These are phyloP conservation scores for Ramaria sp. DNA, from an alignment of 768 basidiomycete genomes.

Conservation along the genomic window DNA sequence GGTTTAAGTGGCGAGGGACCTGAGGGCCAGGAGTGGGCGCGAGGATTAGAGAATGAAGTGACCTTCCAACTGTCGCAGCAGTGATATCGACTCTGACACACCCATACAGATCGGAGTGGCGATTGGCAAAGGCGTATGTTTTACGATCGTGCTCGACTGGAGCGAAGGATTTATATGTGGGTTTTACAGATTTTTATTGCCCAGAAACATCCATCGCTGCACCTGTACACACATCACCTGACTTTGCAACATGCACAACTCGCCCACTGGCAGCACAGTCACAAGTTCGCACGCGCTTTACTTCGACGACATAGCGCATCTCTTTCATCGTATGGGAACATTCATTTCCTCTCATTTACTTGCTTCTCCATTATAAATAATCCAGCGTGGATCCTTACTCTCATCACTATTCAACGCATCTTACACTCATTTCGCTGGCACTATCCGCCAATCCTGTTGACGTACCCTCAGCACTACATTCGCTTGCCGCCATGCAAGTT, in stretches of 20 bases:
- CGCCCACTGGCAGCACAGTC: slow-evolving; percentile 37
- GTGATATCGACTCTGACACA: background rate
- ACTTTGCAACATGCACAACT: slow-evolving; percentile 53
- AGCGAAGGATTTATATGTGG: background rate
- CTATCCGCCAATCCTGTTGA: slow-evolving; percentile 7
- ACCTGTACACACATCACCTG: slow-evolving; percentile 47
- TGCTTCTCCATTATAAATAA: slow-evolving; percentile 15
- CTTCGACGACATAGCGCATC: slow-evolving; percentile 41
- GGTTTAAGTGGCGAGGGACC: slow-evolving; percentile 24
- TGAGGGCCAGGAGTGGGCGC: slow-evolving; percentile 32
- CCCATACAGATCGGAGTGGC: slow-evolving; percentile 44
- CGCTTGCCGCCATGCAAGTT: slow-evolving; percentile 7
- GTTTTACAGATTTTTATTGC: slow-evolving; percentile 8
- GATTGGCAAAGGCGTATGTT: slow-evolving; percentile 51
- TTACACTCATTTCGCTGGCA: slow-evolving; percentile 35
- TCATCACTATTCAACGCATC: slow-evolving; percentile 41
- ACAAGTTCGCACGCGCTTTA: slow-evolving; percentile 49
- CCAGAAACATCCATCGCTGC: slow-evolving; percentile 51
- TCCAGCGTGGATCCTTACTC: slow-evolving; percentile 10
- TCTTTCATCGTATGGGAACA: slow-evolving; percentile 21
- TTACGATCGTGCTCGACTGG: background rate
- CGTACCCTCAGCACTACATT: slow-evolving; percentile 9
- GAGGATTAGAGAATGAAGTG: slow-evolving; percentile 46
- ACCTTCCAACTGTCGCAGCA: slow-evolving; percentile 4
- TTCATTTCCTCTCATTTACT: background rate